Conservation (phyloP, 179 eudicot species). For the Carnegiea gigantea region DNA sequence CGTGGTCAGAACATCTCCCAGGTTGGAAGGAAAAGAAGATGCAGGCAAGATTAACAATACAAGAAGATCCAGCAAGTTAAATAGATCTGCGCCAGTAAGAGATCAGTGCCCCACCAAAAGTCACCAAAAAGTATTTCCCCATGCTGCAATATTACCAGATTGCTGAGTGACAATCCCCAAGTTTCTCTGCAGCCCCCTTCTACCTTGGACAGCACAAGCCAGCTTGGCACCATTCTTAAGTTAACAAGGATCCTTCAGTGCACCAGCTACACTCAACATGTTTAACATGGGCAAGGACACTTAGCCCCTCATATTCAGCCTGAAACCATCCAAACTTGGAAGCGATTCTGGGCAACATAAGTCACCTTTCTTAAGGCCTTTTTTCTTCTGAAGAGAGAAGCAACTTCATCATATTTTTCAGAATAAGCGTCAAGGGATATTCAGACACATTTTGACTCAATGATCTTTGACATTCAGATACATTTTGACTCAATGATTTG, state of each 20-base stretch:
- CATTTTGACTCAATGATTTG: no score
- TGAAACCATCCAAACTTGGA: neutral
- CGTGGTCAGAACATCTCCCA: neutral
- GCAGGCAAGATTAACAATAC: neutral
- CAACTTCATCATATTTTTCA: neutral
- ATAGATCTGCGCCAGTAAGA: neutral
- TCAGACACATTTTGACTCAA: no score
- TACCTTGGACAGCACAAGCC: neutral
- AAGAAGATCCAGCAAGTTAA: neutral
- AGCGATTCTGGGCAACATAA: neutral
- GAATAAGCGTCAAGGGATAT: neutral
- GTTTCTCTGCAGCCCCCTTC: neutral
- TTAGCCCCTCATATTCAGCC: neutral
- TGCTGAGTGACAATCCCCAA: neutral
- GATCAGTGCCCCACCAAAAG: neutral
- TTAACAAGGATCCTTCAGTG: neutral
- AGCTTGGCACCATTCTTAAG: neutral
- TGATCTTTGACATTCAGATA: neutral
- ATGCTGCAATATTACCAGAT: neutral
- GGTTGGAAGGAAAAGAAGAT: neutral
- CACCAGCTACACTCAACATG: neutral
- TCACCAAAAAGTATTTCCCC: neutral
- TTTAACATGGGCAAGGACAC: neutral
- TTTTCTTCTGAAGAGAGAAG: neutral
- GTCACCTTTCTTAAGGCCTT: neutral